Conservation (phyloP, 2,329 filamentous ascomycete genomes). For the Aspergillus fijiensis region DNA sequence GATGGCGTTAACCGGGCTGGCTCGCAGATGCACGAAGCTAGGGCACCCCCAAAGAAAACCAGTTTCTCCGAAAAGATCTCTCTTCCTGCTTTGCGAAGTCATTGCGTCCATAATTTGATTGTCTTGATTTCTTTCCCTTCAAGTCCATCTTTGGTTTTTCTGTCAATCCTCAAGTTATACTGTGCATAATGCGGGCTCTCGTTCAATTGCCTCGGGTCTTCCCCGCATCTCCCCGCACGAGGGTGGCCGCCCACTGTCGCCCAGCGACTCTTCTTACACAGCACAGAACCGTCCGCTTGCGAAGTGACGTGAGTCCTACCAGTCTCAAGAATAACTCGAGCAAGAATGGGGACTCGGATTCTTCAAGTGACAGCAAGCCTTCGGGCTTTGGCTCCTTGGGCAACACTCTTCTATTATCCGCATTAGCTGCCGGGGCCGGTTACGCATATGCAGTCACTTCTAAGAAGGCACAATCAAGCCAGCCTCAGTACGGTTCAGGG, state of each 20-base stretch:
- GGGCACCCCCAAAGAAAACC: not conserved
- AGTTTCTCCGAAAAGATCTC: not conserved
- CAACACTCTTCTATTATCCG: slow-evolving; percentile 49
- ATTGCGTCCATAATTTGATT: no score
- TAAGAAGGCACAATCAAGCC: slow-evolving; percentile 20
- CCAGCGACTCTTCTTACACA: not conserved
- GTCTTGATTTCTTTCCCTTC: no score
- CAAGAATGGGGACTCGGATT: slow-evolving; percentile 16
- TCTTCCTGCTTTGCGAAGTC: not conserved
- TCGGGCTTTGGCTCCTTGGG: slow-evolving; percentile 47
- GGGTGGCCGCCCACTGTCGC: not conserved
- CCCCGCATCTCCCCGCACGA: slow-evolving; percentile 27
- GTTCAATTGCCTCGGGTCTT: slow-evolving; percentile 24
- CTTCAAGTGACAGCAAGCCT: slow-evolving; percentile 12
- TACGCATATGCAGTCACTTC: slow-evolving; percentile 52
- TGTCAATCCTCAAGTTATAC: not conserved
- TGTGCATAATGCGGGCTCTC: slow-evolving; percentile 23
- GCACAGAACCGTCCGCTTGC: slow-evolving; percentile 16
- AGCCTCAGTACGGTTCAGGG: slow-evolving; percentile 39
- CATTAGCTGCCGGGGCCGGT: slow-evolving; percentile 52
- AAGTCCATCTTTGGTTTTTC: not conserved
- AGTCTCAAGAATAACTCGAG: slow-evolving; percentile 9
- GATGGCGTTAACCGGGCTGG: slow-evolving; percentile 12
- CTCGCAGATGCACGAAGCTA: not conserved
- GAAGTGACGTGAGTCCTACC: slow-evolving; percentile 16